Evolutionary conservation across 805 yeast genomes (phyloP).

Genomic region (Starmerella gropengiesseri): DNA sequence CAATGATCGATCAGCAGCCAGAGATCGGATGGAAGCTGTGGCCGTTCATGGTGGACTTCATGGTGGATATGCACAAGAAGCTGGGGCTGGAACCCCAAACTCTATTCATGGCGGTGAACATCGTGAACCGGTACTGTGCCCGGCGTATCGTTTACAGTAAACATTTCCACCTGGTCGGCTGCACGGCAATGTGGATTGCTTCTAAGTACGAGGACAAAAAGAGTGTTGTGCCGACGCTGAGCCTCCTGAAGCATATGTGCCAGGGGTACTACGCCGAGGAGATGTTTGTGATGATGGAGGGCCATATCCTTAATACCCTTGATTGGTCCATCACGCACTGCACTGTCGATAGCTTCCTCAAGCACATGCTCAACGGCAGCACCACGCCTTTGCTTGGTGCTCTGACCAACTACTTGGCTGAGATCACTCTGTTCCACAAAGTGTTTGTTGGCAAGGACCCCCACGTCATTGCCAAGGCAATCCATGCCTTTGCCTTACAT

Average conservation of each 20-base stretch:
- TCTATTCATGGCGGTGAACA: conserved; percentile 55
- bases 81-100: conserved; percentile 57
- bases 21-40: conserved; percentile 64
- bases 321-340: conserved; percentile 62
- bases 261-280: conserved; percentile 50
- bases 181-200: conserved; percentile 84
- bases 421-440: conserved; percentile 30
- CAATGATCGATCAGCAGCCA: conserved; percentile 74
- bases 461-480: conserved; percentile 27
- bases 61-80: conserved; percentile 51
- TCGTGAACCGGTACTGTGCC: conserved; percentile 82
- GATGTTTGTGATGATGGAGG: conserved; percentile 60
- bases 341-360: conserved; percentile 36
- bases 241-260: conserved; percentile 59
- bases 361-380: conserved; percentile 22
- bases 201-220: conserved; percentile 68
- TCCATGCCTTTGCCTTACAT: conserved; percentile 28
- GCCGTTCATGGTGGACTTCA: conserved; percentile 60
- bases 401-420: conserved; percentile 30
- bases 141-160: conserved; percentile 71
- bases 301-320: conserved; percentile 55
- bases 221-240: conserved; percentile 59
- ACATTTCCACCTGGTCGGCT: conserved; percentile 80
- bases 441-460: conserved; percentile 29
- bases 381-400: conserved; percentile 24